Base-by-base conservation (phyloP, 108 stramenopile genomes). In the Skeletonema menzelii region DNA sequence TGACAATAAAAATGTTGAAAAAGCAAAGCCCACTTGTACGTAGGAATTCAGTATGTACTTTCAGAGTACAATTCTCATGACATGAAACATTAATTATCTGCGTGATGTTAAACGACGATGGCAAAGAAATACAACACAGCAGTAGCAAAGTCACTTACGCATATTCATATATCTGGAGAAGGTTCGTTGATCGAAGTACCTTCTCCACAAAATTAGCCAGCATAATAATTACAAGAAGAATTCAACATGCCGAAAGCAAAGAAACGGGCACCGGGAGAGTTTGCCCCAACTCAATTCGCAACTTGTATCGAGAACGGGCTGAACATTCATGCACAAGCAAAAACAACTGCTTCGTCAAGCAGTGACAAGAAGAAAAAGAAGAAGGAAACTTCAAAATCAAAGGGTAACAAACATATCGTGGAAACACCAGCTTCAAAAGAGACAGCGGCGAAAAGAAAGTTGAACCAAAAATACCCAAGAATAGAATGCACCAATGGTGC, bases 401-500 rank as follows among this genome's bases (percentile, higher is more conserved):
- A 40, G 8, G 13, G 38, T 4, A 49, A 49, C 0, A 49, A 53
- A 22, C 49, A 53, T 22, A 53, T 53, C n/a, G 49, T 53, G 22
- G 49, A 53, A 15, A 53, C 19, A 20, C 49, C 49, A 53, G 49
- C 49, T 24, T 5, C 20, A 0, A 53, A 53, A n/a, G 49, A 8
- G 22, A 7, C 49, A 10, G 49, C 49, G 7, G 22, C 49, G 11
- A 10, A 8, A 53, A 3, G 8, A 22, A 53, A 53, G 24, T 7
- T n/a, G 6, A 53, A 53, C 12, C 46, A 47, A 47, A 47, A 42
- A 56, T 19, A 47, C 40, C 28, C 62, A 27, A 44, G 17, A 56
- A 35, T 66, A 56, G 53, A 56, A 66, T 73, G 72, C 32, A 73
- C 72, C 64, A 67, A 73, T 34, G 72, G 72, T 14, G 72, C 65